These are phyloP conservation scores for Rutstroemia sp. DNA, from an alignment of 2,329 filamentous ascomycete genomes.

Conservation along the genomic window DNA sequence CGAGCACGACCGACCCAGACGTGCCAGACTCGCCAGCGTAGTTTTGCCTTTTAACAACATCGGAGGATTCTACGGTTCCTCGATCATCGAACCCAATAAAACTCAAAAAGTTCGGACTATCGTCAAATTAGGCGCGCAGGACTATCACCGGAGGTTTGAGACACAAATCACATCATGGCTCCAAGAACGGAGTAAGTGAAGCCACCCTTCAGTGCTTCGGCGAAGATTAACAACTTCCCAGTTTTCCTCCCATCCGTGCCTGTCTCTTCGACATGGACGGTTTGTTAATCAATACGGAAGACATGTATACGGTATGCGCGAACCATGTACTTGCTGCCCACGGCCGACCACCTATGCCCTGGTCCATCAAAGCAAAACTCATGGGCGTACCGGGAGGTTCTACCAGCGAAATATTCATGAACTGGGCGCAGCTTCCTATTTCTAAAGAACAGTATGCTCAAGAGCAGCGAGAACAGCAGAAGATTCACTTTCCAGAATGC, in stretches of 20 bases:
- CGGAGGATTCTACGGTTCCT: too few species aligned
- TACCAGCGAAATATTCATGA: conserved; percentile 56
- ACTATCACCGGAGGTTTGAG: too few species aligned
- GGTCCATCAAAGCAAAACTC: conserved; percentile 87
- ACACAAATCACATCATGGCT: conserved; percentile 9
- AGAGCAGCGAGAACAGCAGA: conserved; percentile 57
- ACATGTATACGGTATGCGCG: conserved; percentile 78
- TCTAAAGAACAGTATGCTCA: conserved; percentile 56
- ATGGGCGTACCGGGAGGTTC: conserved; percentile 26
- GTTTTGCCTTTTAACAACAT: too few species aligned
- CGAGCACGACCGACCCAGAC: too few species aligned
- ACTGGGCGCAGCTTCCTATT: conserved; percentile 84
- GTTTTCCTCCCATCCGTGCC: conserved; percentile 73
- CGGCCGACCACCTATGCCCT: conserved; percentile 68
- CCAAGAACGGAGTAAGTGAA: conserved; percentile 17
- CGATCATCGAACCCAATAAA: too few species aligned
- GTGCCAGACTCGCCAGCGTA: too few species aligned
- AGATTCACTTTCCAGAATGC: conserved; percentile 63
- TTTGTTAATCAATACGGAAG: conserved; percentile 88
- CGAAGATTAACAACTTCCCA: conserved; percentile 28
- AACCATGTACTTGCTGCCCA: conserved; percentile 77
- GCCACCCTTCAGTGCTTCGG: background rate
- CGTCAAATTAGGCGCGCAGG: too few species aligned
- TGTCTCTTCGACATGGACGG: conserved; percentile 99
- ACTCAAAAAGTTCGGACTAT: too few species aligned